These are phyloP conservation scores for Alopecurus myosuroides DNA, from an alignment of 176 grass and related monocot genomes.

Conservation along the genomic window DNA sequence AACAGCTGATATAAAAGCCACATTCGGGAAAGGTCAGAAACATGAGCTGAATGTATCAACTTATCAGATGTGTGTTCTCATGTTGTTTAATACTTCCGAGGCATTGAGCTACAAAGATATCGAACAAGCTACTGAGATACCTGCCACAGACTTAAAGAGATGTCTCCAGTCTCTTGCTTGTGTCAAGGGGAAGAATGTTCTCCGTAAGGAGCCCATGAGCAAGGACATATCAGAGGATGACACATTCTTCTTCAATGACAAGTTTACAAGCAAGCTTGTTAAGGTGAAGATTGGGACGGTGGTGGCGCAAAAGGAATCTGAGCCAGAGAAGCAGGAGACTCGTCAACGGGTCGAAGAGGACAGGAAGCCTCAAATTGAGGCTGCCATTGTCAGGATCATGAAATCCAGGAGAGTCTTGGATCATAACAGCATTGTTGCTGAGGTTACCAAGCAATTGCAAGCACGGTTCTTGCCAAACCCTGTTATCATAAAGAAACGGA, in stretches of 20 bases:
- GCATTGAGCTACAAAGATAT: constrained; percentile 73
- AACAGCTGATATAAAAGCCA: constrained; percentile 92
- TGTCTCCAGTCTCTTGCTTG: constrained; percentile 97
- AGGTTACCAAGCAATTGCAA: constrained; percentile 93
- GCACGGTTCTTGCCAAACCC: constrained; percentile 90
- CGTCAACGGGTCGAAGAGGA: constrained; percentile 96
- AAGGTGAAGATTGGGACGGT: constrained; percentile 98
- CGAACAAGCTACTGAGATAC: constrained; percentile 76
- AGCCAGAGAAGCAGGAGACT: constrained; percentile 95
- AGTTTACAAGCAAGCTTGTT: constrained; percentile 94
- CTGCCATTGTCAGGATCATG: constrained; percentile 96
- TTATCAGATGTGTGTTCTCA: constrained; percentile 97
- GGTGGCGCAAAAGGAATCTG: constrained; percentile 91
- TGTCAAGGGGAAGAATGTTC: constrained; percentile 96
- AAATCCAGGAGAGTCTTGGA: constrained; percentile 86
- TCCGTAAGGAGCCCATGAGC: constrained; percentile 96
- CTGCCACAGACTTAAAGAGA: constrained; percentile 83
- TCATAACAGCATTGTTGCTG: constrained; percentile 92
- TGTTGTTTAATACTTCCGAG: constrained; percentile 71
- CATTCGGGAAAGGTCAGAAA: constrained; percentile 85
- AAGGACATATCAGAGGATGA: constrained; percentile 97
- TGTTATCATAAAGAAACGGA: constrained; percentile 94
- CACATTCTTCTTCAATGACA: constrained; percentile 88
- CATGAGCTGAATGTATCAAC: constrained; percentile 98
- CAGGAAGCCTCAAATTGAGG: constrained; percentile 95